Evolutionary conservation across 345 rosid species (phyloP).

Genomic region (Cardamine occulta): DNA sequence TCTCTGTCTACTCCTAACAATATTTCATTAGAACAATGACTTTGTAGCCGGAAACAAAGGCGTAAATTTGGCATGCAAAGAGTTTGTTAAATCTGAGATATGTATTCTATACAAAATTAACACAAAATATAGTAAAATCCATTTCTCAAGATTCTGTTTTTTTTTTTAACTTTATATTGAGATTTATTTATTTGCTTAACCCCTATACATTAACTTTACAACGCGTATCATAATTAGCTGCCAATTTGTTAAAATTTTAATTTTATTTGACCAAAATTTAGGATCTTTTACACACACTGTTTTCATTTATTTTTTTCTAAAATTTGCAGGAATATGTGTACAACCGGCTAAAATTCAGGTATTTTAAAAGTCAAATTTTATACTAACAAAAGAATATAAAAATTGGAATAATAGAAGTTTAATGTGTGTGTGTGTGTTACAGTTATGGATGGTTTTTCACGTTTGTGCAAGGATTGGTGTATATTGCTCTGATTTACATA

Average conservation of each 20-base stretch:
- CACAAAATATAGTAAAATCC: neutral
- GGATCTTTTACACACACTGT: neutral
- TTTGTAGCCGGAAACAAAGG: constrained; percentile 16
- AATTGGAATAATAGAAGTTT: neutral
- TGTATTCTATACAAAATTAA: neutral
- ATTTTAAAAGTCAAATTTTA: neutral
- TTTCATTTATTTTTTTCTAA: neutral
- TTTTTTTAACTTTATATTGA: neutral
- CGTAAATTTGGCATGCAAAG: constrained; percentile 6
- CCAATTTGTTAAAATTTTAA: neutral
- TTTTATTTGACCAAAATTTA: neutral
- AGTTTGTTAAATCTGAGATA: neutral
- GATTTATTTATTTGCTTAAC: constrained; percentile 1
- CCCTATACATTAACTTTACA: neutral
- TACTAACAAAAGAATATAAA: neutral
- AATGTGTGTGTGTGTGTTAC: constrained; percentile 32
- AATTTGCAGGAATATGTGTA: constrained; percentile 81
- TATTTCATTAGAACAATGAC: constrained; percentile 11
- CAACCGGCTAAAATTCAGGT: constrained; percentile 94
- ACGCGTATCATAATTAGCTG: neutral
- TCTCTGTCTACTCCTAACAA: constrained; percentile 8
- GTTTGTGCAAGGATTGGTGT: constrained; percentile 86
- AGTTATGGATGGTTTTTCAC: constrained; percentile 97
- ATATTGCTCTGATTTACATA: constrained; percentile 64
- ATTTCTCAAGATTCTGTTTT: constrained; percentile 4